Percentiles rank a stretch among this genome's conserved stretches.
phyloP scores from a whole-genome alignment of 495 filamentous ascomycete species.

The Penicillium canescens region DNA sequence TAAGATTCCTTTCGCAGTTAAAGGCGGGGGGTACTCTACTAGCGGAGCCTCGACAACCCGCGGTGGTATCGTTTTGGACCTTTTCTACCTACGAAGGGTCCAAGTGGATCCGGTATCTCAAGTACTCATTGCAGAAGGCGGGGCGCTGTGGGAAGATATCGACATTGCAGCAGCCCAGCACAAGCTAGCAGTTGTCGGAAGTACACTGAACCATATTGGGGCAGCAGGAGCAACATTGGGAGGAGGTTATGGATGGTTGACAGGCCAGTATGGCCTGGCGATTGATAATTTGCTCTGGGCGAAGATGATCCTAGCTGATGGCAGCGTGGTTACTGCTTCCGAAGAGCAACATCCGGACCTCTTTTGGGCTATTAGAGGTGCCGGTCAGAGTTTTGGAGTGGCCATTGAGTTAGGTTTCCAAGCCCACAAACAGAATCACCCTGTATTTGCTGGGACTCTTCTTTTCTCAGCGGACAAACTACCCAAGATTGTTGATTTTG shows the following conservation, averaged over 20 bases:
- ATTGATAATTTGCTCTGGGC: conserved; percentile 48
- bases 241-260: conserved; percentile 53
- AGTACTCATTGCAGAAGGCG: conserved; percentile 46
- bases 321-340: conserved; percentile 31
- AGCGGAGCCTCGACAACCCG: neutral
- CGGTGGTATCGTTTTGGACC: conserved; percentile 47
- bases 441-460: neutral
- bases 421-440: conserved; percentile 4
- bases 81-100: conserved; percentile 41
- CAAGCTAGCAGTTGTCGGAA: conserved; percentile 53
- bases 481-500: conserved; percentile 32
- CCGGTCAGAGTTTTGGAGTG: conserved; percentile 41
- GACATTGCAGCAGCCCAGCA: conserved; percentile 42
- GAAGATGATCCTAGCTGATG: conserved; percentile 47
- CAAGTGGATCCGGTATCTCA: conserved; percentile 35
- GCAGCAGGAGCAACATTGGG: conserved; percentile 54
- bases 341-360: conserved; percentile 35
- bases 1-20: neutral
- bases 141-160: conserved; percentile 50
- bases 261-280: conserved; percentile 42
- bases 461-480: conserved; percentile 20
- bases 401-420: conserved; percentile 40
- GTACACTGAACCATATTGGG: conserved; percentile 55
- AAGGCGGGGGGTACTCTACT: conserved; percentile 3
- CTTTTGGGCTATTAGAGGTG: conserved; percentile 45